Evolutionary conservation across 805 yeast species (phyloP), one percentile per base, ranked within the genome.

Genomic region (Hanseniaspora valbyensis): DNA sequence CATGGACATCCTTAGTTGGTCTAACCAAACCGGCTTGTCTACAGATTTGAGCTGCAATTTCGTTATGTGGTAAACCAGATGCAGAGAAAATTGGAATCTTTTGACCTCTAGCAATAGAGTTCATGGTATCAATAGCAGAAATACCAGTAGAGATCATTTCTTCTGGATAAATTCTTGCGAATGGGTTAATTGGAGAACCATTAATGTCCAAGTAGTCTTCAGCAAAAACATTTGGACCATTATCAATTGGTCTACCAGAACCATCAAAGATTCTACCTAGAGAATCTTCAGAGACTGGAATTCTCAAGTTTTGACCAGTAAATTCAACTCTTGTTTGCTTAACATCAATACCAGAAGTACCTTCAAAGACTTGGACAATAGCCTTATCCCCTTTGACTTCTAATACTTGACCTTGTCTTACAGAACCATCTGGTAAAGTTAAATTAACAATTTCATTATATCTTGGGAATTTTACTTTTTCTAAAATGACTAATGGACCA

Each of bases 71-170:
- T 66, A 92, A 79, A 75, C 99, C 99, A 49, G 97, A 88, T 43
- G 98, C 98, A 50, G 96, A 87, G 73, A 92, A 92, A 68, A 92
- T 94, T 50, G 99, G 99, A 67, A 92, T 92, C 74, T 92, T 92
- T 74, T 92, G 99, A 59, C 99, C 99, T 78, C 99, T 86, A 54
- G 99, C 99, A 75, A 92, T 92, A 40, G 98, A 90, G 72, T 92
- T 94, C 98, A 92, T 92, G 52, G 96, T 89, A 69, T 92, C 99
- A 65, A 92, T 92, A 45, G 98, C 96, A 44, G 96, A 89, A 56
- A 92, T 77, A 78, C 99, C 99, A 18, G 99, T 94, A 49, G 96
- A 88, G 61, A 92, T 92, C 99, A 92, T 92, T 74, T 92, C 99
- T 75, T 92, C 98, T 28, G 99, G 99, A 67, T 94, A 94, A 60